These are phyloP conservation scores for Aureobasidium vineae DNA, from an alignment of 2,329 filamentous ascomycete genomes.

Conservation along the genomic window DNA sequence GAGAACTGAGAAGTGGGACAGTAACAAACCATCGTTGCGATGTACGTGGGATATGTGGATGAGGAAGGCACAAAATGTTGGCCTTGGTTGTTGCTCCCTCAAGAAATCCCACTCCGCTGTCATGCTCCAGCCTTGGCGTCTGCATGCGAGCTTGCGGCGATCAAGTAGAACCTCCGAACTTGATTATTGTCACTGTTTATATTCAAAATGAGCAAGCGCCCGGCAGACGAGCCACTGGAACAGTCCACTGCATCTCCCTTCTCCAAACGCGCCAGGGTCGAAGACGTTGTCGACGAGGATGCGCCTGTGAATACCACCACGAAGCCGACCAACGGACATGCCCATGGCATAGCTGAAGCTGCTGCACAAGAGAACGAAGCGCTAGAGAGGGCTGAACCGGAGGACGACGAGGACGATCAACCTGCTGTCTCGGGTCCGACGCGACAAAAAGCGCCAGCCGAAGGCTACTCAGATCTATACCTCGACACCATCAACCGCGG, in stretches of 20 bases:
- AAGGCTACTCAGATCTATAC: slow-evolving; percentile 93
- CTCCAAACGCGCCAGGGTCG: slow-evolving; percentile 49
- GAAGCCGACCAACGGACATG: slow-evolving; percentile 30
- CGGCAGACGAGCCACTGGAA: slow-evolving; percentile 48
- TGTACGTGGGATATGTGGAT: slow-evolving; percentile 15
- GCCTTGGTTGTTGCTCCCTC: slow-evolving; percentile 9
- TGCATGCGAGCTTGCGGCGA: slow-evolving; percentile 24
- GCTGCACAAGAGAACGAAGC: slow-evolving; percentile 41
- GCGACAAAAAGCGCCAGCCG: slow-evolving; percentile 74
- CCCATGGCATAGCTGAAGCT: slow-evolving; percentile 39
- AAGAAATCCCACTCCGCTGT: slow-evolving; percentile 8
- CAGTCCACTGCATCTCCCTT: slow-evolving; percentile 46
- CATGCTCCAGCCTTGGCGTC: slow-evolving; percentile 18
- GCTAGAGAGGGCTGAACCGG: slow-evolving; percentile 40
- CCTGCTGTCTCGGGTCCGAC: slow-evolving; percentile 48
- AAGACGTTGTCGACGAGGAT: slow-evolving; percentile 42
- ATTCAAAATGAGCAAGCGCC: slow-evolving; percentile 46
- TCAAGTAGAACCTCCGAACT: slow-evolving; percentile 9
- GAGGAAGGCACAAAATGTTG: slow-evolving; percentile 1
- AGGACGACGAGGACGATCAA: slow-evolving; percentile 36
- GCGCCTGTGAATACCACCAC: slow-evolving; percentile 30
- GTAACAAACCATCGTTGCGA: slow-evolving; percentile 28
- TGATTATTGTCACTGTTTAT: neutral
- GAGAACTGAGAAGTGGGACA: neutral
- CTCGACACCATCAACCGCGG: slow-evolving; percentile 94